A percentile compares a stretch with the other conserved stretches of the same genome.
Conservation (phyloP, 2,329 filamentous ascomycete genomes). For the Mollisia scopiformis region DNA sequence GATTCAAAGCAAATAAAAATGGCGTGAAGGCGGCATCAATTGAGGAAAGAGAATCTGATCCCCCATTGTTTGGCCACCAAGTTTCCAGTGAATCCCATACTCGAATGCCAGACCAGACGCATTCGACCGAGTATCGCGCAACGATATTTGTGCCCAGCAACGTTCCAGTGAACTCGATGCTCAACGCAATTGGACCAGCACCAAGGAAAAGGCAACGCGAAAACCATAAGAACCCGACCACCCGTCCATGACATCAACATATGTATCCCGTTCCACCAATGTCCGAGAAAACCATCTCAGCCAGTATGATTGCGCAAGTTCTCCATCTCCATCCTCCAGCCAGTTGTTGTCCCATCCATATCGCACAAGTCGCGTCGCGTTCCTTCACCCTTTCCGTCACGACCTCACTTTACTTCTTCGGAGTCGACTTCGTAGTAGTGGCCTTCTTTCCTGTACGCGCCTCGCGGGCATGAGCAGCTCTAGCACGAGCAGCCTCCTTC, state of each 20-base stretch:
- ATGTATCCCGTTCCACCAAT: not conserved
- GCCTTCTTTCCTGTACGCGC: conserved; percentile 20
- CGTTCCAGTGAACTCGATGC: not conserved
- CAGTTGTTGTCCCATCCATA: not conserved
- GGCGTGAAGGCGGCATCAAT: not conserved
- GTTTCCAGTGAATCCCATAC: not conserved
- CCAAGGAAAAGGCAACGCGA: not conserved
- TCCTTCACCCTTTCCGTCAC: too few relatives aligned
- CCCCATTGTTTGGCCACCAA: not conserved
- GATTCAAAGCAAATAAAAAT: not conserved
- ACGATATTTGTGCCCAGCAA: not conserved
- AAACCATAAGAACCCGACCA: not conserved
- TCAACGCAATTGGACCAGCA: not conserved
- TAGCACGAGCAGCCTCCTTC: conserved; percentile 17
- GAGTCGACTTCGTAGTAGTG: conserved; percentile 10
- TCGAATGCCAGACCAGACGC: not conserved
- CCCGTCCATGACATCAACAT: not conserved
- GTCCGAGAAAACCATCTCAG: not conserved
- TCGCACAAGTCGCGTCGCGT: conserved; percentile 2
- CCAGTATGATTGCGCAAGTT: not conserved
- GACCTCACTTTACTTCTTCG: conserved; percentile 14
- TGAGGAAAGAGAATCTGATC: not conserved
- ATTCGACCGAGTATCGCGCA: not conserved
- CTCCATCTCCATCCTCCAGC: not conserved
- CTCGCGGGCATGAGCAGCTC: conserved; percentile 17